A percentile compares a stretch with the other conserved stretches of the same genome.
phyloP scores from a whole-genome alignment of 345 rosid genomes.

The Gossypium raimondii region DNA sequence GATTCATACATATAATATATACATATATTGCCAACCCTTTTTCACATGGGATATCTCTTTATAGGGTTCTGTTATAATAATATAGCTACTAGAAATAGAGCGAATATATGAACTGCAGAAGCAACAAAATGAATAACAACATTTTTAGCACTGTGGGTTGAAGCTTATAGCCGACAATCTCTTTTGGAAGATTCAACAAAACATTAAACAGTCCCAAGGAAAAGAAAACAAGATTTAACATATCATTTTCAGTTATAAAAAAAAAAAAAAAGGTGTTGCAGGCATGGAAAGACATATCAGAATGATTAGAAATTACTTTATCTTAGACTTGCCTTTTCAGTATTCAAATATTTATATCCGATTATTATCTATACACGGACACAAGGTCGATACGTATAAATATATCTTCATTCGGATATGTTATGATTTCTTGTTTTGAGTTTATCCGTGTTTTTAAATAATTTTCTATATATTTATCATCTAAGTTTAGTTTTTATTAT shows the following conservation, averaged over 20 bases:
- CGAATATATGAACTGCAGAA: conserved; percentile 28
- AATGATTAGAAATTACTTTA: neutral
- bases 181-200: conserved; percentile 6
- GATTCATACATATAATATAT: neutral
- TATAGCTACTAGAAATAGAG: conserved; percentile 3
- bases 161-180: conserved; percentile 19
- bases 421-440: too few species aligned
- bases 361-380: neutral
- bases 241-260: conserved; percentile 11
- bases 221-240: neutral
- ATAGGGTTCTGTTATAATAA: neutral
- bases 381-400: too few species aligned
- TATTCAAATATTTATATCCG: neutral
- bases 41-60: conserved; percentile 21
- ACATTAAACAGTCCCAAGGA: neutral
- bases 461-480: too few species aligned
- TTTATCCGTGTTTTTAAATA: too few species aligned
- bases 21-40: neutral
- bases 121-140: conserved; percentile 28
- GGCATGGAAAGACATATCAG: neutral
- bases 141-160: conserved; percentile 1
- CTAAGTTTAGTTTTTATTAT: too few species aligned
- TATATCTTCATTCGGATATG: too few species aligned
- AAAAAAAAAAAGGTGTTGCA: neutral
- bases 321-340: neutral